Evolutionary conservation across 2,329 filamentous ascomycete species (phyloP).

Genomic region (Cordyceps pruinosa): DNA sequence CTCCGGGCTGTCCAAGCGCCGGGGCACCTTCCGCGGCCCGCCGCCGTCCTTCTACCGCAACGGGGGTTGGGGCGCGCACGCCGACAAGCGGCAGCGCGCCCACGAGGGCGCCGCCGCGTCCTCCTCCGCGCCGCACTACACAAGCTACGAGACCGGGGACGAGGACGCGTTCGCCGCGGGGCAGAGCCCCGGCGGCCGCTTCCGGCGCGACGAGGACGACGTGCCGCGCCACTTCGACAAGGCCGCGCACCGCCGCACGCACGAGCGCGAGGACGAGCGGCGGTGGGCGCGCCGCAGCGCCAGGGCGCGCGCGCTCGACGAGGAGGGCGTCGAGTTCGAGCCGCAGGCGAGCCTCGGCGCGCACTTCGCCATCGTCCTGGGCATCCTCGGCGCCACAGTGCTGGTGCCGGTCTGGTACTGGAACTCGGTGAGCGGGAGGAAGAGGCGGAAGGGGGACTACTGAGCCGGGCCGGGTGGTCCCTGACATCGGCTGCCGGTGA

Average conservation of each 20-base stretch:
- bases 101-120: slow-evolving; percentile 33
- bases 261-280: slow-evolving; percentile 53
- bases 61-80: slow-evolving; percentile 67
- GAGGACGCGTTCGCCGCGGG: slow-evolving; percentile 19
- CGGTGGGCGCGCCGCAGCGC: slow-evolving; percentile 25
- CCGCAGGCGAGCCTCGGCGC: slow-evolving; percentile 36
- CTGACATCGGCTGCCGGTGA: not conserved
- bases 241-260: slow-evolving; percentile 64
- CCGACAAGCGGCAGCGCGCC: slow-evolving; percentile 49
- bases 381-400: slow-evolving; percentile 40
- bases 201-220: slow-evolving; percentile 41
- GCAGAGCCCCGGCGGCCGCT: slow-evolving; percentile 47
- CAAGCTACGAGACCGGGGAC: not conserved
- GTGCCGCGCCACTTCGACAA: slow-evolving; percentile 77
- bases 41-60: slow-evolving; percentile 82
- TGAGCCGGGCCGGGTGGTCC: no score
- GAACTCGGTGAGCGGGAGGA: slow-evolving; percentile 30
- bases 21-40: slow-evolving; percentile 72
- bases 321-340: slow-evolving; percentile 31
- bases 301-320: slow-evolving; percentile 29
- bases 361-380: slow-evolving; percentile 44
- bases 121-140: not conserved
- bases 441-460: slow-evolving; percentile 15
- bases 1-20: slow-evolving; percentile 70
- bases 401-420: slow-evolving; percentile 37